Conservation (phyloP, 2,329 filamentous ascomycete genomes). For the Pyricularia sp. region DNA sequence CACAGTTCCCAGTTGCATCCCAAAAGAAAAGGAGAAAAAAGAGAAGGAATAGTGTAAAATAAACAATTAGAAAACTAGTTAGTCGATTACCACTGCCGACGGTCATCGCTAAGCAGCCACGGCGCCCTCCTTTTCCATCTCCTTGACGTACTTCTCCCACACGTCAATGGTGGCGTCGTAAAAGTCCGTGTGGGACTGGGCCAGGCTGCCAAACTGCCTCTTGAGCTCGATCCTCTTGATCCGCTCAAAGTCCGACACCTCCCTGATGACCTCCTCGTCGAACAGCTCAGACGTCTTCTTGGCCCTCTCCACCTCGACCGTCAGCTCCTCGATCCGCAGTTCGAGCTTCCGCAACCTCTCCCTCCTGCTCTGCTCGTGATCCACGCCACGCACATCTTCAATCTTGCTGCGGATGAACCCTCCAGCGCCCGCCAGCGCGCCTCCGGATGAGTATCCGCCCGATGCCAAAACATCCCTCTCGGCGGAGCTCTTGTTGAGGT, state of each 20-base stretch:
- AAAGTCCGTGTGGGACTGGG: constrained; percentile 79
- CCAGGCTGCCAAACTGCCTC: constrained; percentile 71
- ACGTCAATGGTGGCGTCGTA: constrained; percentile 71
- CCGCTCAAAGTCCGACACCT: constrained; percentile 88
- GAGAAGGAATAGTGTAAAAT: neutral
- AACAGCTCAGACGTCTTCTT: constrained; percentile 86
- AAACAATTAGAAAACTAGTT: neutral
- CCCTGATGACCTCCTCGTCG: constrained; percentile 89
- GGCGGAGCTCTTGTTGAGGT: constrained; percentile 79
- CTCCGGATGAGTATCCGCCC: constrained; percentile 36
- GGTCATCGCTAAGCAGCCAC: constrained; percentile 12
- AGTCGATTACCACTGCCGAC: neutral
- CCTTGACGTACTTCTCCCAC: constrained; percentile 84
- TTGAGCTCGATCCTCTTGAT: constrained; percentile 95
- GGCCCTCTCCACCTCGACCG: constrained; percentile 77
- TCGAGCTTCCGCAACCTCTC: constrained; percentile 87
- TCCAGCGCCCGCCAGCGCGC: constrained; percentile 62
- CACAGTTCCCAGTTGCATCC: constrained; percentile 3
- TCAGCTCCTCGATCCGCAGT: constrained; percentile 85
- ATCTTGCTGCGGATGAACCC: constrained; percentile 89
- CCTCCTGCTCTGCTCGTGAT: constrained; percentile 84
- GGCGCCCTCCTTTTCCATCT: constrained; percentile 65
- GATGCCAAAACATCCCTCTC: constrained; percentile 74
- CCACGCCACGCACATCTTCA: constrained; percentile 91
- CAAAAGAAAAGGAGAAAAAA: neutral